Evolutionary conservation across 768 basidiomycete species (phyloP).

Genomic region (Porphyrellus cyaneotinctus): DNA sequence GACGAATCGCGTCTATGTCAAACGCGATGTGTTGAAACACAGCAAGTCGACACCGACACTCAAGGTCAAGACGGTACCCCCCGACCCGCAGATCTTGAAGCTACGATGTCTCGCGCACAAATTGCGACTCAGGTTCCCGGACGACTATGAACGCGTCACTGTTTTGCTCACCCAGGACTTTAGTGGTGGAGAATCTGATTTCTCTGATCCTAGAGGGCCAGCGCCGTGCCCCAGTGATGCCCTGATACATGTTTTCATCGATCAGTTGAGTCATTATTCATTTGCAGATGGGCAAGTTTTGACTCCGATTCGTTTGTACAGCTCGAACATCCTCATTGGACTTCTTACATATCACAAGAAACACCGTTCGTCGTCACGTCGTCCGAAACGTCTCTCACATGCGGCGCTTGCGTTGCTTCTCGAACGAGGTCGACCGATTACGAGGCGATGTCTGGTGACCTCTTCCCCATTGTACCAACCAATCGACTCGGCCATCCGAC

Average conservation of each 20-base stretch:
- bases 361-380: constrained; percentile 37
- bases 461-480: constrained; percentile 84
- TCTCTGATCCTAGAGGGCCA: constrained; percentile 33
- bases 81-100: constrained; percentile 47
- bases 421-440: constrained; percentile 75
- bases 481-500: constrained; percentile 63
- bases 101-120: constrained; percentile 54
- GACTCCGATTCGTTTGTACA: constrained; percentile 27
- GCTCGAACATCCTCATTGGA: constrained; percentile 86
- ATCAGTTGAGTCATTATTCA: constrained; percentile 36
- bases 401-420: constrained; percentile 72
- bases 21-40: constrained; percentile 33
- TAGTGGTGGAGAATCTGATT: constrained; percentile 33
- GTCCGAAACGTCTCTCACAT: constrained; percentile 63
- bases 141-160: constrained; percentile 39
- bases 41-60: constrained; percentile 47
- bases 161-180: constrained; percentile 33
- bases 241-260: constrained; percentile 40
- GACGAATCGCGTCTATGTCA: constrained; percentile 16
- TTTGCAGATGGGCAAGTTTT: neutral
- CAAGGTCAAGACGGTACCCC: constrained; percentile 37
- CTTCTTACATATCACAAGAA: constrained; percentile 67
- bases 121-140: constrained; percentile 53
- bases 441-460: constrained; percentile 70
- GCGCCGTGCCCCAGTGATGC: constrained; percentile 31